phyloP scores from a whole-genome alignment of 177 flowering plant species.

The Tripterygium wilfordii region DNA sequence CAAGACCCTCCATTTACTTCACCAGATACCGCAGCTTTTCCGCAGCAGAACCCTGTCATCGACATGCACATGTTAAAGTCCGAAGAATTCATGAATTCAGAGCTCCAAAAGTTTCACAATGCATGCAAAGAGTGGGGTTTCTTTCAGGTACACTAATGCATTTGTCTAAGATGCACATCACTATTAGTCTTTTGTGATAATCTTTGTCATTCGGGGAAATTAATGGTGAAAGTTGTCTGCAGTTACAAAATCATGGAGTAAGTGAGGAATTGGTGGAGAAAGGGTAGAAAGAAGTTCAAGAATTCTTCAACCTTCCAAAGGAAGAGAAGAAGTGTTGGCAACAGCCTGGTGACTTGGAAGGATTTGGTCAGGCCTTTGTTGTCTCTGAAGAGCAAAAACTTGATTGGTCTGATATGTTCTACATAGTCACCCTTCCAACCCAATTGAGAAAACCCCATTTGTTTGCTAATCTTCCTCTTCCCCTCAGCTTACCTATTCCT shows the following conservation, averaged over 20 bases:
- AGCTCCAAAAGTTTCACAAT: slow-evolving; percentile 21
- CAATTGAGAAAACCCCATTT: slow-evolving; percentile 15
- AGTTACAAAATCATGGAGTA: slow-evolving; percentile 19
- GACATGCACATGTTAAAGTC: slow-evolving; percentile 10
- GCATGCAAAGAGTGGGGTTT: slow-evolving; percentile 45
- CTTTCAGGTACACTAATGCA: slow-evolving; percentile 41
- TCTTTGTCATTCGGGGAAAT: too few species aligned
- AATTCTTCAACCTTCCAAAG: slow-evolving; percentile 10
- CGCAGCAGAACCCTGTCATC: slow-evolving; percentile 9
- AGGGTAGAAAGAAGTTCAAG: slow-evolving; percentile 3
- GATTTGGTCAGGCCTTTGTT: slow-evolving; percentile 56
- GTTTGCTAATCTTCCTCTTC: slow-evolving; percentile 13
- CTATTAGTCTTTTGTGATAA: too few species aligned
- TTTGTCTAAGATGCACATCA: too few species aligned
- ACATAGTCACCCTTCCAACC: slow-evolving; percentile 8
- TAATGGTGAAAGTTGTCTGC: too few species aligned
- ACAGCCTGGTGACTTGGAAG: slow-evolving; percentile 22
- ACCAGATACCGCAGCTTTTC: too few species aligned
- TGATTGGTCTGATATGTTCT: slow-evolving; percentile 22
- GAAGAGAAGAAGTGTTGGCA: slow-evolving; percentile 19
- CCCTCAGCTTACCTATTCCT: slow-evolving; percentile 10
- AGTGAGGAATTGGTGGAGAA: slow-evolving; percentile 7
- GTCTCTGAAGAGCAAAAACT: slow-evolving; percentile 37
- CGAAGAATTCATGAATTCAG: slow-evolving; percentile 8
- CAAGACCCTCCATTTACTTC: slow-evolving; percentile 10